Percentiles rank a stretch among this genome's conserved stretches.
Conservation (phyloP, 306 rosid genomes). For the Vachellia pachyceras region DNA sequence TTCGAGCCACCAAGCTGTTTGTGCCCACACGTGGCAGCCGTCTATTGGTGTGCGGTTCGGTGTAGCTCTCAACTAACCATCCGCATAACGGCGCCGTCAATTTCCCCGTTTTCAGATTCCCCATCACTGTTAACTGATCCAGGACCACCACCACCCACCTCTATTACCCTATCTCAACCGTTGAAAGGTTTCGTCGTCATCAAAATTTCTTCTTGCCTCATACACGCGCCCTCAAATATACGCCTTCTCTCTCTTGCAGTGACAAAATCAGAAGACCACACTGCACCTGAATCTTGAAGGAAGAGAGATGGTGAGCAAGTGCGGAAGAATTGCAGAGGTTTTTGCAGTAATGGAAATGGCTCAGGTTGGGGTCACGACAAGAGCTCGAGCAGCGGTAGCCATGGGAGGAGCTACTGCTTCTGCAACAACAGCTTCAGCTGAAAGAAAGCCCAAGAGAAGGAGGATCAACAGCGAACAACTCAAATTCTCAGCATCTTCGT, state of each 20-base stretch:
- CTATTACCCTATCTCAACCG: conserved; percentile 46
- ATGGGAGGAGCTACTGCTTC: conserved; percentile 20
- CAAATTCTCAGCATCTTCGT: conserved; percentile 41
- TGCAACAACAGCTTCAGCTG: conserved; percentile 29
- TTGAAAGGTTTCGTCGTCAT: conserved; percentile 36
- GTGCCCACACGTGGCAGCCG: neutral
- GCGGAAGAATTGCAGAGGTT: conserved; percentile 41
- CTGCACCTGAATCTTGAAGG: conserved; percentile 9
- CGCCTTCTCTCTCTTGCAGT: conserved; percentile 14
- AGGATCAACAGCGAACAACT: conserved; percentile 41
- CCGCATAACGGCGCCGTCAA: conserved; percentile 30
- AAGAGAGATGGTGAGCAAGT: conserved; percentile 41
- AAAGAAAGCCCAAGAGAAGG: conserved; percentile 43
- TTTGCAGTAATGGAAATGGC: no score
- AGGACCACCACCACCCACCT: no score
- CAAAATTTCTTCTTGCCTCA: conserved; percentile 47
- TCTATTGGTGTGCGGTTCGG: conserved; percentile 39
- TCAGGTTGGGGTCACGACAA: conserved; percentile 50
- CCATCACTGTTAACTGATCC: conserved; percentile 53
- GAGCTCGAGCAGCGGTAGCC: conserved; percentile 51
- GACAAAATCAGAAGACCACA: conserved; percentile 7
- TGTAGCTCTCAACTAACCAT: conserved; percentile 24
- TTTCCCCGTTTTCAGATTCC: conserved; percentile 34
- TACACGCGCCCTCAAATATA: no score
- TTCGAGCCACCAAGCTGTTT: neutral